A percentile compares a stretch with the other conserved stretches of the same genome.
phyloP scores from a whole-genome alignment of 176 grass and related monocot species.

The Ensete ventricosum region DNA sequence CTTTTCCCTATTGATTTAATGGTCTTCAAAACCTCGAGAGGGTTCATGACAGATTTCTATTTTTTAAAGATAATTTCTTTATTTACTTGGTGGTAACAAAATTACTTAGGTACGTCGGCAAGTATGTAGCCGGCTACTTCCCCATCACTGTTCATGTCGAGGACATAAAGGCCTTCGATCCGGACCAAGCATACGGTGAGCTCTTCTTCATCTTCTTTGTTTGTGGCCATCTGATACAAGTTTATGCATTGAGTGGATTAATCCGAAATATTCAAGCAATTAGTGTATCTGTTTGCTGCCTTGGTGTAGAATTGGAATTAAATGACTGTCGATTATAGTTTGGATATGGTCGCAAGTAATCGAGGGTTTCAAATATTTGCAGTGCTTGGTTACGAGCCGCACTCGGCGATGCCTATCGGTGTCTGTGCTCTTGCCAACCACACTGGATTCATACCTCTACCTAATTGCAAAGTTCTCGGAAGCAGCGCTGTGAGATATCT shows the following conservation, averaged over 20 bases:
- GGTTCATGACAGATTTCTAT: no score
- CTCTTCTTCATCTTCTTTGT: slow-evolving; percentile 10
- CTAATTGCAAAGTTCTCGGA: slow-evolving; percentile 58
- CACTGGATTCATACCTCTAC: slow-evolving; percentile 66
- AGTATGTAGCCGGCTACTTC: slow-evolving; percentile 65
- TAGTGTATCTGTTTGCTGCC: no score
- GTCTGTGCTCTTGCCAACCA: slow-evolving; percentile 35
- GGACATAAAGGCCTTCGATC: slow-evolving; percentile 59
- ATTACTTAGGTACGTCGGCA: slow-evolving; percentile 65
- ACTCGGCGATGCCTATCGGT: slow-evolving; percentile 77
- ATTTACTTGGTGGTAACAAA: no score
- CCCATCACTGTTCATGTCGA: slow-evolving; percentile 68
- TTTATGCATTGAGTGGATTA: neutral
- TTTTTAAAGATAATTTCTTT: no score
- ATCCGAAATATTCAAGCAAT: neutral
- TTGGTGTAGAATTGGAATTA: neutral
- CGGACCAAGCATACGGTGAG: slow-evolving; percentile 62
- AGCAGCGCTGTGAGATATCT: slow-evolving; percentile 68
- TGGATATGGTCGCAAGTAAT: neutral
- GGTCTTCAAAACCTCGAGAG: no score
- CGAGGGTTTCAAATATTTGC: slow-evolving; percentile 2
- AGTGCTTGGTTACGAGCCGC: slow-evolving; percentile 91
- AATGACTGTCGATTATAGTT: neutral
- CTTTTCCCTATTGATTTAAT: neutral
- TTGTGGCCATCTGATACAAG: neutral